Base-by-base conservation (phyloP, 2,329 filamentous ascomycete species). In the Zasmidium cellare region DNA sequence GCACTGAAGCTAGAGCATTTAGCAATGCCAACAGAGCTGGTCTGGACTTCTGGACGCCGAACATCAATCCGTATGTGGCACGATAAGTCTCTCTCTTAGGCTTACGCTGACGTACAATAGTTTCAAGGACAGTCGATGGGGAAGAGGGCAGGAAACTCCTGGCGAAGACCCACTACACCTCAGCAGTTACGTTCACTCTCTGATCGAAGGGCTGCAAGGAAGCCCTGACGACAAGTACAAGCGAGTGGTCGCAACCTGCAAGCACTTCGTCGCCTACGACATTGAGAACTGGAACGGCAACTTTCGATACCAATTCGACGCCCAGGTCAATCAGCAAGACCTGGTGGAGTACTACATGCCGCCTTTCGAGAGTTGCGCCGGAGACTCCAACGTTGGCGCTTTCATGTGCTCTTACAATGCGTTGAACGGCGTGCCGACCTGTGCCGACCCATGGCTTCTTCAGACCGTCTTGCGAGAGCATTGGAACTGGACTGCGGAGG, bases 311-410 rank as follows among this genome's bases (percentile, higher is more conserved):
- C 77, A 79, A 16, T 87, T 84, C 59, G 77, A 87, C 67, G 80
- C 85, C 5, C 74, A 79, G 12, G 81, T 87, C 57, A 76, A 78
- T 9, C 74, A 78, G 50, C 87, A 89, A 63, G 87, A 90, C 59
- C 73, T 90, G 3, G 79, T 82, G 0, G 87, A 89, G 65, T 90
- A 89, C 72, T 89, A 87, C 66, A 77, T 87, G 44, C 85, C 84
- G 1, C 81, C 85, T 0, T 90, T 90, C 74, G 77, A 87, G 66
- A 80, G 67, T 25, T 79, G 77, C 53, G 76, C 76, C 1, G 63
- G 77, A 56, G 77, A 79, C 58, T 73, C 75, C 0, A 76, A 77
- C 41, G 77, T 78, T 19, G 76, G 76, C 3, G 79, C 69, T 18
- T 75, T 79, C 80, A 69, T 88, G 57, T 59, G 60, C 56, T 52